Percentiles rank a stretch among this genome's conserved stretches.
Conservation (phyloP, 768 basidiomycete species). For the Fomitopsis pulvina region DNA sequence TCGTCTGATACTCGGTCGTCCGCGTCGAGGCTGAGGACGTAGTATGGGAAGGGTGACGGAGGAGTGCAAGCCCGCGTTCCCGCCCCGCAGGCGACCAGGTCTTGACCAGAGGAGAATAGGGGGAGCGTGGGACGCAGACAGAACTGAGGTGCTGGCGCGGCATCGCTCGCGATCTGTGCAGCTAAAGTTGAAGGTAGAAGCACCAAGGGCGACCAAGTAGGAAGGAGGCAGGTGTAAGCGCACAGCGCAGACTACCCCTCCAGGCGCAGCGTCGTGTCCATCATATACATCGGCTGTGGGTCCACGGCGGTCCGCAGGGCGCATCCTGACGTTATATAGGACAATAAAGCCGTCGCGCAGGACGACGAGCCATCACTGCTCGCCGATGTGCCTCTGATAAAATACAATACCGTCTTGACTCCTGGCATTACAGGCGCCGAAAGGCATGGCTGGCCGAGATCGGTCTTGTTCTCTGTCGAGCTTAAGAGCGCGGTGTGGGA, state of each 20-base stretch:
- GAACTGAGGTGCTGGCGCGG: slow-evolving; percentile 1
- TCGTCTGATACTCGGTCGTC: neutral
- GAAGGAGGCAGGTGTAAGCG: slow-evolving; percentile 5
- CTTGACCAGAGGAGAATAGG: neutral
- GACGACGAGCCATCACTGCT: neutral
- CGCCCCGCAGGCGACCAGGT: neutral
- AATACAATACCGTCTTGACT: neutral
- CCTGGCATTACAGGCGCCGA: neutral
- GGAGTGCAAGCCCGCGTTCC: neutral
- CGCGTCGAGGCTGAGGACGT: neutral
- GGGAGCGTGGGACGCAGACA: neutral
- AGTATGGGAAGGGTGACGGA: neutral
- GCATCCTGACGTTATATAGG: neutral
- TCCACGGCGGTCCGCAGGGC: slow-evolving; percentile 2
- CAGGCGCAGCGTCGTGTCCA: neutral
- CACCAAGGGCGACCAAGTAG: slow-evolving; percentile 1
- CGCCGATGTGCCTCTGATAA: neutral
- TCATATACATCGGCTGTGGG: slow-evolving; percentile 2
- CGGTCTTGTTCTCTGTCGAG: neutral
- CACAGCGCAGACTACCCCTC: slow-evolving; percentile 2
- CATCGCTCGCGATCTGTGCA: neutral
- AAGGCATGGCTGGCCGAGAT: too few species aligned
- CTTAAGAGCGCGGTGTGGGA: too few species aligned
- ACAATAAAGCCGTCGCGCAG: neutral
- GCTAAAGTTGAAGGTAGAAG: neutral